A percentile compares a stretch with the other conserved stretches of the same genome.
These are phyloP conservation scores for Saksenaea oblongispora DNA, from an alignment of 371 early-diverging fungal genomes.

Conservation along the genomic window DNA sequence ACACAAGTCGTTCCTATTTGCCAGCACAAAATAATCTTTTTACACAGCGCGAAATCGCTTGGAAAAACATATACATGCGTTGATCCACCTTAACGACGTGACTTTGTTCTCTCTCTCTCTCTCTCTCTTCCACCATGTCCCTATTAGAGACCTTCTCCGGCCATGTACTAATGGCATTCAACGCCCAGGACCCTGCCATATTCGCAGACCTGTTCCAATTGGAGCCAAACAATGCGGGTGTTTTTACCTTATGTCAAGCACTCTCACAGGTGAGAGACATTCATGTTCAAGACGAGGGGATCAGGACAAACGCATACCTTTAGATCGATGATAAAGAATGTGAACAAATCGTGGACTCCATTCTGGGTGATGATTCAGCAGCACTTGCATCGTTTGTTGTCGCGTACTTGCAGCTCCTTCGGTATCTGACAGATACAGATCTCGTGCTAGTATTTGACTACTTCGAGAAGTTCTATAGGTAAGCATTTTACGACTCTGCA, in stretches of 20 bases:
- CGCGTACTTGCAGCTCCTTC: constrained; percentile 1
- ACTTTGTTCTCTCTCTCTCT: neutral
- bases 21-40: too few relatives aligned
- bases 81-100: neutral
- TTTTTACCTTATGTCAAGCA: neutral
- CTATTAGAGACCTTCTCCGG: neutral
- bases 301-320: neutral
- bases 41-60: too few relatives aligned
- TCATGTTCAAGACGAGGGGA: neutral
- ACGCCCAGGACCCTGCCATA: neutral
- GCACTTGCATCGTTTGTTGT: constrained; percentile 1
- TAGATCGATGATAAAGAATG: neutral
- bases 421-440: neutral
- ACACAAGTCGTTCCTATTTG: too few relatives aligned
- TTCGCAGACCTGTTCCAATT: neutral
- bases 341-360: neutral
- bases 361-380: constrained; percentile 11
- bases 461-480: constrained; percentile 14
- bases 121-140: neutral
- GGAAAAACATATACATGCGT: too few relatives aligned
- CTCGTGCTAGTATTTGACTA: neutral
- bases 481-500: neutral
- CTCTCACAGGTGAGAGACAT: neutral
- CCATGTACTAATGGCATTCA: neutral
- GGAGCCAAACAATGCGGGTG: neutral